These are phyloP conservation scores for Exophiala spinifera DNA, from an alignment of 2,329 filamentous ascomycete genomes.

Conservation along the genomic window DNA sequence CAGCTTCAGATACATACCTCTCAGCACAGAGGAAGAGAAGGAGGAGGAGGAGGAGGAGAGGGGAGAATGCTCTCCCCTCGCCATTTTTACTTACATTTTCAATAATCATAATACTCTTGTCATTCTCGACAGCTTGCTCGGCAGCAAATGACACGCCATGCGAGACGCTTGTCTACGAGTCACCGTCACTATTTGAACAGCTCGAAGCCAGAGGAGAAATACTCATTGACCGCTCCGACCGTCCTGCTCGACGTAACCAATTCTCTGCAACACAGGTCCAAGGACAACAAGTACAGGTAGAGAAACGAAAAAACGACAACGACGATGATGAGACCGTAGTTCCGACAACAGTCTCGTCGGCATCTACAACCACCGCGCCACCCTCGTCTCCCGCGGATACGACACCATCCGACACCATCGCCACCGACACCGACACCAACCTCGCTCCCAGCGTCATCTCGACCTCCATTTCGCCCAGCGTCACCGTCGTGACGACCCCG, in stretches of 20 bases:
- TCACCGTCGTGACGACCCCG: constrained; percentile 32
- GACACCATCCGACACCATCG: constrained; percentile 3
- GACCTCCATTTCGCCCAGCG: constrained; percentile 15
- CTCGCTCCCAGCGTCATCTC: constrained; percentile 15
- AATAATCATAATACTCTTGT: constrained; percentile 20
- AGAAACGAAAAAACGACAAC: constrained; percentile 8
- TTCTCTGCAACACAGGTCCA: too few relatives aligned
- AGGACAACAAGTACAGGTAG: too few relatives aligned
- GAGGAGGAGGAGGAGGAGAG: not conserved
- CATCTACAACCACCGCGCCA: constrained; percentile 17
- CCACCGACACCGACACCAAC: constrained; percentile 20
- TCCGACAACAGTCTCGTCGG: constrained; percentile 7
- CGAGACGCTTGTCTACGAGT: constrained; percentile 13
- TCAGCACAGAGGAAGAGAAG: not conserved
- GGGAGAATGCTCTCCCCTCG: not conserved
- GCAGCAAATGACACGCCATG: constrained; percentile 11
- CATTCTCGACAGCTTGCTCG: constrained; percentile 5
- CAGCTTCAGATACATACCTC: not conserved
- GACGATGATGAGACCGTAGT: constrained; percentile 11
- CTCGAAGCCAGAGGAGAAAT: constrained; percentile 24
- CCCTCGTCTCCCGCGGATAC: constrained; percentile 3
- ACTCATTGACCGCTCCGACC: constrained; percentile 21
- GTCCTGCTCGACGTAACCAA: constrained; percentile 8
- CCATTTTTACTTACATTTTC: constrained; percentile 15
- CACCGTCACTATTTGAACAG: constrained; percentile 10